These are phyloP conservation scores for Avena sativa DNA, from an alignment of 176 grass and related monocot genomes.

Conservation along the genomic window DNA sequence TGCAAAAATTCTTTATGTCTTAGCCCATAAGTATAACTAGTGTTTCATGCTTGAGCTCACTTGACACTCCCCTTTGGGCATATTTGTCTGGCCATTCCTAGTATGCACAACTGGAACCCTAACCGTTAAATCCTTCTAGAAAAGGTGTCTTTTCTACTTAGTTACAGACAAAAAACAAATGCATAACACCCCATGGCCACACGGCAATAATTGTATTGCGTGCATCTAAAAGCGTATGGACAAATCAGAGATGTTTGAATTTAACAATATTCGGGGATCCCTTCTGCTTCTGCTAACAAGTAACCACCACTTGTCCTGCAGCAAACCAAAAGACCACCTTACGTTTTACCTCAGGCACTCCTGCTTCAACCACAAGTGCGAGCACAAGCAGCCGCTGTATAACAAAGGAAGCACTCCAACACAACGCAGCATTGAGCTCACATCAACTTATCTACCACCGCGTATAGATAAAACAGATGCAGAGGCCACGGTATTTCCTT, in stretches of 20 bases:
- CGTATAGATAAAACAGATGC: constrained; percentile 32
- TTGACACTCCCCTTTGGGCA: not conserved
- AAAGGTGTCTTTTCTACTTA: constrained; percentile 5
- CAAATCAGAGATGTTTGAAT: not conserved
- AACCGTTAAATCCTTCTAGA: not conserved
- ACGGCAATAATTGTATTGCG: not conserved
- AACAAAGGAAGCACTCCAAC: constrained; percentile 21
- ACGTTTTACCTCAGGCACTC: not conserved
- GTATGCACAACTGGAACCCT: not conserved
- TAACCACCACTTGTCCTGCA: not conserved
- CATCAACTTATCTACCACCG: constrained; percentile 35
- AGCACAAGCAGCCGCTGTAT: not conserved
- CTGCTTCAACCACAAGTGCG: not conserved
- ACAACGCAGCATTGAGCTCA: constrained; percentile 15
- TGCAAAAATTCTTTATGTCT: not conserved
- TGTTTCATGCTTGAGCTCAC: constrained; percentile 26
- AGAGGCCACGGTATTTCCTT: too few relatives aligned
- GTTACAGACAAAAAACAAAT: constrained; percentile 38
- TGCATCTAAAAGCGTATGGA: not conserved
- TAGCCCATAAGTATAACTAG: constrained; percentile 8
- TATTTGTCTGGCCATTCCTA: not conserved
- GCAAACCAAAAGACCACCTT: constrained; percentile 36
- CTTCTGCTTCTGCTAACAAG: not conserved
- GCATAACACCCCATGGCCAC: not conserved
- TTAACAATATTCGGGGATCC: not conserved